Evolutionary conservation across 345 rosid species (phyloP).

Genomic region (Microcos paniculata): DNA sequence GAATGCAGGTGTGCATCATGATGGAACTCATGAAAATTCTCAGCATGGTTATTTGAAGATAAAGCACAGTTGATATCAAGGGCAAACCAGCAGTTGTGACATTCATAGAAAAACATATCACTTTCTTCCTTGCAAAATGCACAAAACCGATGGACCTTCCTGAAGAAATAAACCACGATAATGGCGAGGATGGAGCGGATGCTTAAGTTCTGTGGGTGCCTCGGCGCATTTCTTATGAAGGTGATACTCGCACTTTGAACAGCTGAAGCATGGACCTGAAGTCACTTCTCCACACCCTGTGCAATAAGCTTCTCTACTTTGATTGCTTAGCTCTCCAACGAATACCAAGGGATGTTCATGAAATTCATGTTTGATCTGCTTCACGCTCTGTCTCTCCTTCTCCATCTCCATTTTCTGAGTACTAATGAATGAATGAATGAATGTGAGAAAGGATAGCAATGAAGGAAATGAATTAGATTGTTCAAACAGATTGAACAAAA

Average conservation of each 20-base stretch:
- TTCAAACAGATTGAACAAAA: too few relatives aligned
- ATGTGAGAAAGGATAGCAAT: too few relatives aligned
- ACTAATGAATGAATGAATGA: too few relatives aligned
- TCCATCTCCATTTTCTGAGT: too few relatives aligned
- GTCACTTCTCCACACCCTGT: not conserved
- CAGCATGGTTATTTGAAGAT: not conserved
- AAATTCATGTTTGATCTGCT: too few relatives aligned
- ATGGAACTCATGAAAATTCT: not conserved
- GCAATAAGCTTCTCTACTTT: not conserved
- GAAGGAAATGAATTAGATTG: too few relatives aligned
- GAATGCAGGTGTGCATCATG: not conserved
- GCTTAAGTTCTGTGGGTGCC: not conserved
- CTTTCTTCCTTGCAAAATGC: not conserved
- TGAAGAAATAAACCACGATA: not conserved
- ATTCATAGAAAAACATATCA: not conserved
- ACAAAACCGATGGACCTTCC: not conserved
- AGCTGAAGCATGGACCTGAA: not conserved
- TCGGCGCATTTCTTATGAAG: not conserved
- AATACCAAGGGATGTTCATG: too few relatives aligned
- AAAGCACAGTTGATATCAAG: not conserved
- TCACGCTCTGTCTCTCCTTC: too few relatives aligned
- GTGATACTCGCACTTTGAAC: not conserved
- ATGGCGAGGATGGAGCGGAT: not conserved
- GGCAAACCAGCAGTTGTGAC: rapidly evolving
- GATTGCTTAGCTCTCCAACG: not conserved